These are phyloP conservation scores for Pseudozyma hubeiensis DNA, from an alignment of 1,284 basidiomycete species.

Conservation along the genomic window DNA sequence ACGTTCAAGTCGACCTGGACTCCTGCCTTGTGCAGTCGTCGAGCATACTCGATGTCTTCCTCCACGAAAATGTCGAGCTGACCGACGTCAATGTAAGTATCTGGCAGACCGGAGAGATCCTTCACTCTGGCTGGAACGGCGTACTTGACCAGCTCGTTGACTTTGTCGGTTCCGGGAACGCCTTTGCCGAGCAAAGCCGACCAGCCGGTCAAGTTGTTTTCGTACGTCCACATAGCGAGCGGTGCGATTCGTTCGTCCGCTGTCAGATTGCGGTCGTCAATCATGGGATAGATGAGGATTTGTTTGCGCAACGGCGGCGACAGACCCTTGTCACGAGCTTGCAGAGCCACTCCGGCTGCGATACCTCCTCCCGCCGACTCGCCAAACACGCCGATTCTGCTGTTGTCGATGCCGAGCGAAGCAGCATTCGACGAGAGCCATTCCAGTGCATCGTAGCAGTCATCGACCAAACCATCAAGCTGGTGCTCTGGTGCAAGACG, in stretches of 20 bases:
- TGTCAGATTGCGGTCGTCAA: conserved; percentile 31
- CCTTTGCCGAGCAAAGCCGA: conserved; percentile 21
- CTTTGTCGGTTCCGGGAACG: conserved; percentile 19
- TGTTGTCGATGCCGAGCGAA: conserved; percentile 21
- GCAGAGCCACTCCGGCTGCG: conserved; percentile 33
- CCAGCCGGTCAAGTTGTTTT: conserved; percentile 28
- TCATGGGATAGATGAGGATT: conserved; percentile 42
- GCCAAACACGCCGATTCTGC: conserved; percentile 25
- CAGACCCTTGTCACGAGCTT: conserved; percentile 23
- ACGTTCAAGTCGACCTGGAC: conserved; percentile 30
- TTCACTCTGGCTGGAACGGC: conserved; percentile 24
- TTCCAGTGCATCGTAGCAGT: conserved; percentile 32
- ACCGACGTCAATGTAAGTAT: conserved; percentile 34
- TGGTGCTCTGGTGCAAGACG: conserved; percentile 29
- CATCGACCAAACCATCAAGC: conserved; percentile 26
- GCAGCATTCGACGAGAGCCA: conserved; percentile 30
- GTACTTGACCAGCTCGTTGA: conserved; percentile 21
- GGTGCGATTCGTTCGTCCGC: conserved; percentile 19
- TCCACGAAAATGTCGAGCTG: conserved; percentile 40
- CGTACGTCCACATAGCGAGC: conserved; percentile 20
- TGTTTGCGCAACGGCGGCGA: conserved; percentile 32
- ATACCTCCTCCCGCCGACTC: conserved; percentile 40
- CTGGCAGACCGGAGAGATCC: conserved; percentile 19
- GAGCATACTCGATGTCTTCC: conserved; percentile 22
- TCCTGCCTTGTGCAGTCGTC: conserved; percentile 24